Evolutionary conservation across 306 rosid genomes (phyloP).

Genomic region (Hylodesmum podocarpum): DNA sequence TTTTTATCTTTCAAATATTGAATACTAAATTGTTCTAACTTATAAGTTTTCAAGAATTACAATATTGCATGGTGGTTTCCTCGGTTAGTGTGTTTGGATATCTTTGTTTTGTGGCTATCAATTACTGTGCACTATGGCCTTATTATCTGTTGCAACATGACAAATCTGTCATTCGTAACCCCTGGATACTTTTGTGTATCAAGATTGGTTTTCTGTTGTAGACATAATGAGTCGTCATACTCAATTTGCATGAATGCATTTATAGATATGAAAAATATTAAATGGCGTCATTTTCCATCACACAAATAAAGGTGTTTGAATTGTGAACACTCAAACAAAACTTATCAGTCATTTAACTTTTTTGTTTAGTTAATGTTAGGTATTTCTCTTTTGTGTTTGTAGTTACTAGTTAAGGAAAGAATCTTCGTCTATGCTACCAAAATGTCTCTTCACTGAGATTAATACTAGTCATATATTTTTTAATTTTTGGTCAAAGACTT

Average conservation of each 20-base stretch:
- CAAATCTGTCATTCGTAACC: constrained; percentile 1
- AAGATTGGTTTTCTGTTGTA: not conserved
- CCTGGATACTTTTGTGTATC: not conserved
- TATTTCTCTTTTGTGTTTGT: not conserved
- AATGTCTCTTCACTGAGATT: not conserved
- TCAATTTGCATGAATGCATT: not conserved
- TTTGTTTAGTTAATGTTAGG: not conserved
- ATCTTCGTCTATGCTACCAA: not conserved
- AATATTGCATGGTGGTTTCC: no score
- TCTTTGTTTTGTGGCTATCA: constrained; percentile 9
- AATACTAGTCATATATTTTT: not conserved
- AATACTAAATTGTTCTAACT: no score
- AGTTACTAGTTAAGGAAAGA: not conserved
- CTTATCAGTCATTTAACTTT: not conserved
- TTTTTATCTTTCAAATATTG: no score
- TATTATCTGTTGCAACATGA: not conserved
- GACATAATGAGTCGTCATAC: not conserved
- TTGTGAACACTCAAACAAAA: not conserved
- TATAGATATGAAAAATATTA: not conserved
- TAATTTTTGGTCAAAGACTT: not conserved
- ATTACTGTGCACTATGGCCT: not conserved
- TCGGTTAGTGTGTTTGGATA: not conserved
- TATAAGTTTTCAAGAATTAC: no score
- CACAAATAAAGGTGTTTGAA: not conserved
- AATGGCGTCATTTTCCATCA: not conserved